These are phyloP conservation scores for Pichia sp. DNA, from an alignment of 1,139 yeast species.

Conservation along the genomic window DNA sequence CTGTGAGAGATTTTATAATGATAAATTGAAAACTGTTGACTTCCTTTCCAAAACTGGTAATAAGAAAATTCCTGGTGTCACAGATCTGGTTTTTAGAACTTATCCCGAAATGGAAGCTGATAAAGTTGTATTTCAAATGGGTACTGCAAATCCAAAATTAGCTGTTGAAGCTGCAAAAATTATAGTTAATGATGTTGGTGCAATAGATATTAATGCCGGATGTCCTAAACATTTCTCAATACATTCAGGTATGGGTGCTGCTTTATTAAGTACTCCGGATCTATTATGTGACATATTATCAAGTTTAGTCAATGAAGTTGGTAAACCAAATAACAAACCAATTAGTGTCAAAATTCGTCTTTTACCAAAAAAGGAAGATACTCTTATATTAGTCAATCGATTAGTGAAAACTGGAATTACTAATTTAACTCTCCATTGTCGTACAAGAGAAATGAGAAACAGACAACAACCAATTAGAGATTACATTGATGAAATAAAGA, in stretches of 20 bases:
- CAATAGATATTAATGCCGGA: slow-evolving; percentile 91
- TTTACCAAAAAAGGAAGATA: slow-evolving; percentile 53
- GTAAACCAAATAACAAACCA: slow-evolving; percentile 70
- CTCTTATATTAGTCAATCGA: slow-evolving; percentile 53
- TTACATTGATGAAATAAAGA: slow-evolving; percentile 55
- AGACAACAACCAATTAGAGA: slow-evolving; percentile 72
- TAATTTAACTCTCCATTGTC: slow-evolving; percentile 84
- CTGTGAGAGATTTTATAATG: slow-evolving; percentile 59
- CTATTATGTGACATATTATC: slow-evolving; percentile 59
- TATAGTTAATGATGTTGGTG: slow-evolving; percentile 81
- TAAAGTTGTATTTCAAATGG: slow-evolving; percentile 78
- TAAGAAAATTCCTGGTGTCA: slow-evolving; percentile 37
- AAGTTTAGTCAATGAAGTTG: slow-evolving; percentile 70
- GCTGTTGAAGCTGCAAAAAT: slow-evolving; percentile 84
- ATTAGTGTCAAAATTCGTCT: slow-evolving; percentile 87
- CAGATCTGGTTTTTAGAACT: slow-evolving; percentile 59
- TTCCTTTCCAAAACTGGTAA: slow-evolving; percentile 37
- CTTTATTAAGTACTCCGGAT: slow-evolving; percentile 76
- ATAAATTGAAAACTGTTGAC: slow-evolving; percentile 52
- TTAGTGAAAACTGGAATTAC: slow-evolving; percentile 76
- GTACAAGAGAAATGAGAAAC: slow-evolving; percentile 86
- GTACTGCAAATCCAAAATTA: slow-evolving; percentile 73
- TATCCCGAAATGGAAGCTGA: slow-evolving; percentile 54
- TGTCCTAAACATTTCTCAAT: slow-evolving; percentile 84
- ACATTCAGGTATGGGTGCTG: slow-evolving; percentile 98